Evolutionary conservation across 805 yeast genomes (phyloP), one percentile per base, ranked within the genome.

Genomic region (Metschnikowia lachancei): DNA sequence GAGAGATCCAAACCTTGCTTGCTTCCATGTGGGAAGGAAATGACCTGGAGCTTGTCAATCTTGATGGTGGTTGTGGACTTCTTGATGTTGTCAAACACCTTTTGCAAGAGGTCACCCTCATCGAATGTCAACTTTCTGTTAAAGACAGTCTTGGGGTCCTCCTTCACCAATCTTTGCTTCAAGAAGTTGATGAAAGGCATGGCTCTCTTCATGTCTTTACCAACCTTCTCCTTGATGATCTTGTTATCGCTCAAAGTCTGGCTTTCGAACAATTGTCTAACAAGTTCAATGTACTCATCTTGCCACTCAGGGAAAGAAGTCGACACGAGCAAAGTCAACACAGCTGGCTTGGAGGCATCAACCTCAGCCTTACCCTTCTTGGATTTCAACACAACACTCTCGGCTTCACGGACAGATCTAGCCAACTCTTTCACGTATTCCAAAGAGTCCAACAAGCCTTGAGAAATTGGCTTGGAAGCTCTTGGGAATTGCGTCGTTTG

Each of bases 131-230:
- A 80, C 69, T 91, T 85, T 73, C 98, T 82, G 76, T 90, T 84
- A 76, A 94, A 89, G 20, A 94, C 96, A 43, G 79, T 78, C 44
- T 78, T 81, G 16, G 96, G 83, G 26, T 83, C 68, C 62, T 87
- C 95, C 43, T 68, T 69, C 33, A 75, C 69, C 55, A 94, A 76
- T 72, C 95, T 82, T 63, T 84, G 87, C 69, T 94, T 91, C 66
- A 94, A 74, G 57, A 81, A 73, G 54, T 92, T 83, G 51, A 94
- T 90, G 67, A 91, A 92, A 49, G 98, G 98, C 98, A 94, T 94
- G 50, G 96, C 97, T 59, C 95, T 85, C 79, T 94, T 94, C 87
- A 91, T 87, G 61, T 94, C 98, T 66, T 83, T 84, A 55, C 87
- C 87, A 50, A 86, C 82, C 63, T 74, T 80, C 56, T 81, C 78